Percentiles rank a stretch among this genome's conserved stretches.
Evolutionary conservation across 2,329 filamentous ascomycete genomes (phyloP).

Genomic region (Hypomyces perniciosus): DNA sequence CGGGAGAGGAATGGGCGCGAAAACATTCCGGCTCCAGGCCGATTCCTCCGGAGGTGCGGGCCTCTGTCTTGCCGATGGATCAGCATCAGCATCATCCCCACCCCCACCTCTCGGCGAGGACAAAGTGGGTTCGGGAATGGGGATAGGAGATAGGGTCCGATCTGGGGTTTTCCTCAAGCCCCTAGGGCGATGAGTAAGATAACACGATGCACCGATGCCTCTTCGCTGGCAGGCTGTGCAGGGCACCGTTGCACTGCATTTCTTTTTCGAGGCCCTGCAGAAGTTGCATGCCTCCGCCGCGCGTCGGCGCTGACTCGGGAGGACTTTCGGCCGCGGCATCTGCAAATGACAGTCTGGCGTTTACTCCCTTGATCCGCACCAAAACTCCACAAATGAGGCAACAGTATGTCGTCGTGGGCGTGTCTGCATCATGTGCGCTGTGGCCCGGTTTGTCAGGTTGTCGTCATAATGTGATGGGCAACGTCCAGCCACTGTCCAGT

Average conservation of each 20-base stretch:
- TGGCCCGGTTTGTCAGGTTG: neutral
- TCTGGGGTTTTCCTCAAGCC: constrained; percentile 15
- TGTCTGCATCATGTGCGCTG: neutral
- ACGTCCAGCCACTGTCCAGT: neutral
- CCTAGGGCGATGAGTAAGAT: constrained; percentile 28
- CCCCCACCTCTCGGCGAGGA: constrained; percentile 4
- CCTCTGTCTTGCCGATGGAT: neutral
- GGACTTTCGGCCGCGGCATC: constrained; percentile 49
- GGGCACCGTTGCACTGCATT: constrained; percentile 43
- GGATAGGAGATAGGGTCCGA: neutral
- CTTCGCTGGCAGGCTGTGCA: constrained; percentile 42
- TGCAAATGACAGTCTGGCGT: too few relatives aligned
- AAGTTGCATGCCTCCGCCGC: constrained; percentile 42
- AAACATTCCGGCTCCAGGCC: constrained; percentile 1
- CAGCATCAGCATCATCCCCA: neutral
- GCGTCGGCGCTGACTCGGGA: constrained; percentile 41
- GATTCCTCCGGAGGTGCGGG: neutral
- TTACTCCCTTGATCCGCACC: too few relatives aligned
- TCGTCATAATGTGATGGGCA: neutral
- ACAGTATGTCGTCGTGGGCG: too few relatives aligned
- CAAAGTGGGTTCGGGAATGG: neutral
- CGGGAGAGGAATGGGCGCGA: neutral
- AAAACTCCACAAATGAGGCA: too few relatives aligned
- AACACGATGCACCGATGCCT: constrained; percentile 34
- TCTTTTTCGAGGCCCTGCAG: constrained; percentile 45